Evolutionary conservation across 2,329 filamentous ascomycete species (phyloP), one percentile per base, ranked within the genome.

Genomic region (Colletotrichum magnum): DNA sequence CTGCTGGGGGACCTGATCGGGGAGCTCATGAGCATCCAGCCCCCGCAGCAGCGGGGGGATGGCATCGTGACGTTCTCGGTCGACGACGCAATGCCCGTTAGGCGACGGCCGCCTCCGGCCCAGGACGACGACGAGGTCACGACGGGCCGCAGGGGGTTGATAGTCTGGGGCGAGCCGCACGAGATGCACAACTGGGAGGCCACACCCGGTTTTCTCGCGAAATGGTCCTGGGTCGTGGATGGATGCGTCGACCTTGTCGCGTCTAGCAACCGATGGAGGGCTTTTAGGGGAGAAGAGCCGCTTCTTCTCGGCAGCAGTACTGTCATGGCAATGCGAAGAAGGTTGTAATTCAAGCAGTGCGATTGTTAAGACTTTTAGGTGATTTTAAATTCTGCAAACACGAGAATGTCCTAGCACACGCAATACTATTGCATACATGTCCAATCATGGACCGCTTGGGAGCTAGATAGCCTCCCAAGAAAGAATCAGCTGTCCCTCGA

Each of bases 101-200:
- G 39, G 4, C 18, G 18, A 4, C 10, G 39, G 26, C 4, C 45
- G 2, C 15, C 53, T 24, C 18, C 18, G 53, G 47, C 16, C 13
- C 1, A 1, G 6, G 69, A 68, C 1, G 56, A 64, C 3, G 39
- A 71, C 43, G 65, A 60, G 21, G 6, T 61, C 39, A 64, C 69
- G 1, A 36, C 45, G 0, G 64, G 67, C n/a, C 48, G 51, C n/a
- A 67, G 65, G 6, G 73, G 74, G 0, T n/a, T 75, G 2, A 71
- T 76, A 18, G 43, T 75, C 10, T 76, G 73, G 73, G 75, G 75
- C 10, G 74, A 75, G 18, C 72, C 75, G 10, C 68, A 74, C 26
- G 52, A 64, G 4, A 70, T 53, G 24, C 61, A 66, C 16, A 72
- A 51, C 10, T 76, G 75, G 75, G 75, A 76, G 58, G 70, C 69